A percentile compares a stretch with the other conserved stretches of the same genome.
Evolutionary conservation across 2,329 filamentous ascomycete species (phyloP).

Genomic region (Lachnellula arida): DNA sequence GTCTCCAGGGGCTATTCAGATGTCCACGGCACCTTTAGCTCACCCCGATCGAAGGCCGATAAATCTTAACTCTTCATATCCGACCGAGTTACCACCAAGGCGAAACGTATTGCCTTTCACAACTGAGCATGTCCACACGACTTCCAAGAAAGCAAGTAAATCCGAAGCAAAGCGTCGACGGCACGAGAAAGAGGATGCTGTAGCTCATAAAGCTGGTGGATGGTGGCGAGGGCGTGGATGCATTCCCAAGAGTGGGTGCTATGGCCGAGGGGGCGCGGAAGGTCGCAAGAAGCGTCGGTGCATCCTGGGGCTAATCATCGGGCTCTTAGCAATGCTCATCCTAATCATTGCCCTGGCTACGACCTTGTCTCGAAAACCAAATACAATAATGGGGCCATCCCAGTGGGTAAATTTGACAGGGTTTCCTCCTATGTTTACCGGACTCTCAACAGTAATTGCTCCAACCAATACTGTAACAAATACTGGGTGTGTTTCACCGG

Average conservation of each 20-base stretch:
- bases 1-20: conserved; percentile 54
- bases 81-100: conserved; percentile 20
- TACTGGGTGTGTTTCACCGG: conserved; percentile 65
- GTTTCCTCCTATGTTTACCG: conserved; percentile 82
- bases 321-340: conserved; percentile 50
- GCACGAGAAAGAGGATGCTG: conserved; percentile 61
- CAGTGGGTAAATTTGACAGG: conserved; percentile 80
- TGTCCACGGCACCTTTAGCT: conserved; percentile 55
- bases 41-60: conserved; percentile 32
- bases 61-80: conserved; percentile 31
- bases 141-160: conserved; percentile 25
- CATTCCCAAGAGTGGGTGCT: conserved; percentile 59
- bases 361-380: conserved; percentile 42
- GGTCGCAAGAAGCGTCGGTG: conserved; percentile 58
- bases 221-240: conserved; percentile 63
- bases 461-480: conserved; percentile 61
- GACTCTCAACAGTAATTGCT: conserved; percentile 72
- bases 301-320: conserved; percentile 48
- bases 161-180: conserved; percentile 43
- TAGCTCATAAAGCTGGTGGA: conserved; percentile 52
- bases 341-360: conserved; percentile 55
- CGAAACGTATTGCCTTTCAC: conserved; percentile 10
- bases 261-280: conserved; percentile 58
- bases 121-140: conserved; percentile 10
- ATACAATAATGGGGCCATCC: conserved; percentile 35